phyloP scores from a whole-genome alignment of 352 stramenopile species.

The Phytophthora macrochlamydospora region DNA sequence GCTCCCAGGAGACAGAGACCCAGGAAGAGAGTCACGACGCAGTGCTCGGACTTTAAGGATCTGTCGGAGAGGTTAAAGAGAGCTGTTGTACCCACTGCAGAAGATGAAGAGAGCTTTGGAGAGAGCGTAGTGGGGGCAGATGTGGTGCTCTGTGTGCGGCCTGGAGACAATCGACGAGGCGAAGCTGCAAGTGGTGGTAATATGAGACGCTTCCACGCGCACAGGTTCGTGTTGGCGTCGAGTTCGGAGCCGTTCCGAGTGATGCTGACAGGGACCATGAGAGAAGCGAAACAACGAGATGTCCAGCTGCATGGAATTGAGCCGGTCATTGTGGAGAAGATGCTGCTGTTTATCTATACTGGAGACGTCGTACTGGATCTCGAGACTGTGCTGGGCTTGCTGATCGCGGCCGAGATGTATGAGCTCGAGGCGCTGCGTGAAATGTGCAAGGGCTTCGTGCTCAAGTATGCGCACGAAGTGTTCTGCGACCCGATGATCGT shows the following conservation, averaged over 20 bases:
- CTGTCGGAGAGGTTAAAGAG: conserved; percentile 64
- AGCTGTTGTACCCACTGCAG: conserved; percentile 33
- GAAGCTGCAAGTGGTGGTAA: conserved; percentile 7
- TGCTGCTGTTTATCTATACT: conserved; percentile 88
- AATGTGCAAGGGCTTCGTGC: conserved; percentile 85
- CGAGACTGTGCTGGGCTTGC: conserved; percentile 72
- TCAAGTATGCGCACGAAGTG: conserved; percentile 82
- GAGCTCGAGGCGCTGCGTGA: conserved; percentile 76
- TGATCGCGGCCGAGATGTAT: conserved; percentile 86
- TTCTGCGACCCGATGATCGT: conserved; percentile 80
- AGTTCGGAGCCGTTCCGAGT: conserved; percentile 84
- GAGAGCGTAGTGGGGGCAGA: conserved; percentile 69
- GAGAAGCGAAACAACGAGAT: conserved; percentile 69
- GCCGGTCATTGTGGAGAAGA: conserved; percentile 71
- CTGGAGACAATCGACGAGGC: conserved; percentile 14
- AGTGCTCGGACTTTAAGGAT: conserved; percentile 71
- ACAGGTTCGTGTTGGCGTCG: conserved; percentile 84
- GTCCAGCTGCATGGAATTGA: conserved; percentile 77
- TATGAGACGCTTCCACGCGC: conserved; percentile 56
- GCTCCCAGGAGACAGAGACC: conserved; percentile 20
- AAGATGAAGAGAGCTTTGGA: conserved; percentile 47
- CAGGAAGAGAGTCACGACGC: conserved; percentile 45
- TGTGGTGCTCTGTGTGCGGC: conserved; percentile 68
- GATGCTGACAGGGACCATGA: conserved; percentile 85
- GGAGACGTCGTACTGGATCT: conserved; percentile 79